Conservation (phyloP, 2,329 filamentous ascomycete genomes). For the Colletotrichum sp. region DNA sequence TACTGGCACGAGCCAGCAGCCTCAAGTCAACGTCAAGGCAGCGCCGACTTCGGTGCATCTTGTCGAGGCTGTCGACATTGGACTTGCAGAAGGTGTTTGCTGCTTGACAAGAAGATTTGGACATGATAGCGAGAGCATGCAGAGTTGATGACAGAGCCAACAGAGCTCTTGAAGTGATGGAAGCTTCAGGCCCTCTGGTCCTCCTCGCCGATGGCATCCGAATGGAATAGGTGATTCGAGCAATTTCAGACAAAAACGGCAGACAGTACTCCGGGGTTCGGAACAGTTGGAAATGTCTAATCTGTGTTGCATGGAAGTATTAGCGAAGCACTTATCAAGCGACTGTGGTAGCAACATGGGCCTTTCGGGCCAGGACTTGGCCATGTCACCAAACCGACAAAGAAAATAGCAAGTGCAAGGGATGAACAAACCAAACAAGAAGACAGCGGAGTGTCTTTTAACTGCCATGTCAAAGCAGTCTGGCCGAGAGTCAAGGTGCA, state of each 20-base stretch:
- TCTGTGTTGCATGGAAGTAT: not conserved
- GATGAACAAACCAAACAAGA: not conserved
- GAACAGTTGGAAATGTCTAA: not conserved
- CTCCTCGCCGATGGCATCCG: not conserved
- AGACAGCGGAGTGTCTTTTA: not conserved
- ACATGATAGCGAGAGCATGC: not conserved
- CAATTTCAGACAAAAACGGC: not conserved
- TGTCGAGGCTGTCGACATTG: not conserved
- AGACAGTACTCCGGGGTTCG: not conserved
- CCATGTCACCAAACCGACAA: not conserved
- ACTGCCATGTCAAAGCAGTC: not conserved
- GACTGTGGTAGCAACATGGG: not conserved
- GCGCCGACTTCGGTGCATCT: not conserved
- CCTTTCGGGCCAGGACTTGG: not conserved
- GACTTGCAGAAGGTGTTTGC: not conserved
- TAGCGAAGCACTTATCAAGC: not conserved
- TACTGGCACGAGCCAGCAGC: not conserved
- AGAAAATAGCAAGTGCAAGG: not conserved
- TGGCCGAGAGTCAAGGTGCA: not conserved
- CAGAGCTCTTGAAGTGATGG: not conserved
- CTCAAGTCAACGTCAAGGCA: not conserved
- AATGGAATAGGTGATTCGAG: not conserved
- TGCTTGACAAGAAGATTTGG: not conserved
- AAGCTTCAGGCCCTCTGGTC: not conserved
- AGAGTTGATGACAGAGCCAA: not conserved